Conservation (phyloP, 2,329 filamentous ascomycete genomes). For the Xylariaceae sp. region DNA sequence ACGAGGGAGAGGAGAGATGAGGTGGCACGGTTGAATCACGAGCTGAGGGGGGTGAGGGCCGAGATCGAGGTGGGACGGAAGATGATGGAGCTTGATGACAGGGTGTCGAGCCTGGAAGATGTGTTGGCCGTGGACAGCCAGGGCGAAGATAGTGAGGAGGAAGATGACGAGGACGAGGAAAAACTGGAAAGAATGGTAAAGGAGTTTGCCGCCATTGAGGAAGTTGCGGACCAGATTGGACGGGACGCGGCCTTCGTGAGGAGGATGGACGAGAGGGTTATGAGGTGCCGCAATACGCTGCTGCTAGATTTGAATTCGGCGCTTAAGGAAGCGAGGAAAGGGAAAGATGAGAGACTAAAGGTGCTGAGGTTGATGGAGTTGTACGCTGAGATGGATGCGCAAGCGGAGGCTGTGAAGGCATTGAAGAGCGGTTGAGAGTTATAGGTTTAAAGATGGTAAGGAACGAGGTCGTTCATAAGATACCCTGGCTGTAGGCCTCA, state of each 20-base stretch:
- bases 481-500: constrained; percentile 7
- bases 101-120: constrained; percentile 62
- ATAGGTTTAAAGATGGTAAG: neutral
- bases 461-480: neutral
- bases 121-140: constrained; percentile 54
- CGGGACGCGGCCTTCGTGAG: constrained; percentile 48
- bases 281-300: constrained; percentile 54
- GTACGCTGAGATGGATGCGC: constrained; percentile 52
- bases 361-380: constrained; percentile 52
- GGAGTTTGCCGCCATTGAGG: constrained; percentile 43
- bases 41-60: constrained; percentile 62
- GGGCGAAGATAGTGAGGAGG: constrained; percentile 28
- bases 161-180: constrained; percentile 31
- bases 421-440: constrained; percentile 39
- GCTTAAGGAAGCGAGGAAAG: constrained; percentile 41
- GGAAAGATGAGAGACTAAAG: constrained; percentile 41
- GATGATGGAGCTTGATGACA: constrained; percentile 66
- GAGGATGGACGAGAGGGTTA: constrained; percentile 51
- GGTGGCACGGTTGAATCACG: constrained; percentile 59
- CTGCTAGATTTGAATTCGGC: constrained; percentile 55
- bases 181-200: constrained; percentile 46
- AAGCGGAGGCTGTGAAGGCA: constrained; percentile 50
- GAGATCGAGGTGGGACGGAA: constrained; percentile 61
- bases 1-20: constrained; percentile 65
- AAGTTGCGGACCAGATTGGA: constrained; percentile 44